A percentile compares a stretch with the other conserved stretches of the same genome.
These are phyloP conservation scores for Oxyria digyna DNA, from an alignment of 148 eudicot genomes.

Conservation along the genomic window DNA sequence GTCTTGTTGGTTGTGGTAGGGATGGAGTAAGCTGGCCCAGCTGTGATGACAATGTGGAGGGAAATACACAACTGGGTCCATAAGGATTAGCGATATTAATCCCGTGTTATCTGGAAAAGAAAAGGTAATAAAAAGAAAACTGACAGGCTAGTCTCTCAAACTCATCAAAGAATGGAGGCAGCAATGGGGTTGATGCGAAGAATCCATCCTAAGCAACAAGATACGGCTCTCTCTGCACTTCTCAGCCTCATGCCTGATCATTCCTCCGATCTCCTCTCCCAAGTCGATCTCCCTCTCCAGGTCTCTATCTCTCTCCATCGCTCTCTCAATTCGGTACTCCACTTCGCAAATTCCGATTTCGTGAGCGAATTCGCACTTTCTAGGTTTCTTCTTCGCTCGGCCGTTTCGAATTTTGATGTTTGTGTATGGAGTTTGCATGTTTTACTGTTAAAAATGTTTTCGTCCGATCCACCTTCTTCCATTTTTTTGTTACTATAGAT, in stretches of 20 bases:
- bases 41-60: too few relatives aligned
- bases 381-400: background rate
- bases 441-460: background rate
- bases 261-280: conserved; percentile 93
- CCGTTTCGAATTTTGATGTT: background rate
- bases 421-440: background rate
- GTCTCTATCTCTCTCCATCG: conserved; percentile 22
- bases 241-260: conserved; percentile 68
- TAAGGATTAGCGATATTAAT: too few relatives aligned
- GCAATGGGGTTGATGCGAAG: conserved; percentile 98
- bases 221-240: conserved; percentile 79
- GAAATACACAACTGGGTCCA: too few relatives aligned
- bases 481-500: background rate
- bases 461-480: background rate
- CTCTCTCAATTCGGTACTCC: background rate
- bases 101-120: too few relatives aligned
- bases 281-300: conserved; percentile 99
- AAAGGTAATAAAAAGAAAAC: background rate
- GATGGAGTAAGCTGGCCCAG: background rate
- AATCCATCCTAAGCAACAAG: conserved; percentile 72
- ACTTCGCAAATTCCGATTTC: background rate
- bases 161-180: conserved; percentile 53
- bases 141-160: background rate
- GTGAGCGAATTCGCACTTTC: background rate
- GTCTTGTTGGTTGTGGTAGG: background rate